Percentiles rank a stretch among this genome's conserved stretches.
Evolutionary conservation across 441 rosid genomes (phyloP).

Genomic region (Arabidopsis lyrata): DNA sequence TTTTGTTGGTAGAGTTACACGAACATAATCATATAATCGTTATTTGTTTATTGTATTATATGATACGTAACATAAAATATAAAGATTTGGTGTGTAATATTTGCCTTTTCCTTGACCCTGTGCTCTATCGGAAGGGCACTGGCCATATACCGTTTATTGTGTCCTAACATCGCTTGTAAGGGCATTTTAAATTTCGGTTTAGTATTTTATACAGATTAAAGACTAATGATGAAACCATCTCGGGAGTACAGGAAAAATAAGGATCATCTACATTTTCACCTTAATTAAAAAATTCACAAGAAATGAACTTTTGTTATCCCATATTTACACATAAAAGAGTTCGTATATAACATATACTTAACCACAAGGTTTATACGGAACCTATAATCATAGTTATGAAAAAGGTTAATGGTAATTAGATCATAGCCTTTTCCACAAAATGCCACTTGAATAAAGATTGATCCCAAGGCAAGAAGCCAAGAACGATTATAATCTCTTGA

Average conservation of each 20-base stretch:
- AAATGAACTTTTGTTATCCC: background rate
- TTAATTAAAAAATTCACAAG: background rate
- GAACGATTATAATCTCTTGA: slow-evolving; percentile 13
- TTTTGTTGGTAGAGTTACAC: slow-evolving; percentile 17
- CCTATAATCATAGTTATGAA: too few species aligned
- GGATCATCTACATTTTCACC: slow-evolving; percentile 15
- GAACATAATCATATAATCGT: slow-evolving; percentile 16
- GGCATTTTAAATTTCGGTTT: slow-evolving; percentile 21
- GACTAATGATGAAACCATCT: slow-evolving; percentile 29
- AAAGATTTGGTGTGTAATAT: slow-evolving; percentile 35
- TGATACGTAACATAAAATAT: slow-evolving; percentile 29
- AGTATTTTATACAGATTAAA: background rate
- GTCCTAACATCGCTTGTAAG: slow-evolving; percentile 38
- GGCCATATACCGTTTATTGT: slow-evolving; percentile 5
- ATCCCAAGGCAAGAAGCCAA: background rate
- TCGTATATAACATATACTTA: too few species aligned
- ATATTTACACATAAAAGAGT: background rate
- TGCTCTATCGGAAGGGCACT: slow-evolving; percentile 29
- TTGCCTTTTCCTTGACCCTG: slow-evolving; percentile 33
- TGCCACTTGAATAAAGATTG: background rate
- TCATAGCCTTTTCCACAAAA: slow-evolving; percentile 18
- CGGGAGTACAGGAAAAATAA: background rate
- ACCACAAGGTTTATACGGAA: too few species aligned
- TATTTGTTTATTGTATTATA: slow-evolving; percentile 18
- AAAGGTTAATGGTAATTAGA: background rate